Conservation (phyloP, 257 asterid species). For the Echites panduratus region DNA sequence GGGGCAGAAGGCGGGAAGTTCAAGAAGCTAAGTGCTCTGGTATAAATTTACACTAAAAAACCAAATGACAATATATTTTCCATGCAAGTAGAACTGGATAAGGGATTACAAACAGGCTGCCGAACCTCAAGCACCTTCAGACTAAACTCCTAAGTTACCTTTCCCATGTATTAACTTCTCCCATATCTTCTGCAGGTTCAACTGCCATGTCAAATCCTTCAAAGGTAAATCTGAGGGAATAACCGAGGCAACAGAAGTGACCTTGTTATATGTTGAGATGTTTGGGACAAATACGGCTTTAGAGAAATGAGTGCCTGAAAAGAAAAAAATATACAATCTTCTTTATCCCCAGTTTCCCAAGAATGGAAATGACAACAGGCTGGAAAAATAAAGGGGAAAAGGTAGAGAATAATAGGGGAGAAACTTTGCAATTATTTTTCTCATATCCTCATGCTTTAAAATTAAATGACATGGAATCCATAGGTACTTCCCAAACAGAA, state of each 20-base stretch:
- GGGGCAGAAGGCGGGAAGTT: constrained; percentile 1
- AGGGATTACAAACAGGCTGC: neutral
- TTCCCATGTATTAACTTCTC: constrained; percentile 58
- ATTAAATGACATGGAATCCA: neutral
- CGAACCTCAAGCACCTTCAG: neutral
- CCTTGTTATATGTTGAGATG: constrained; percentile 69
- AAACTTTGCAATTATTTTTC: neutral
- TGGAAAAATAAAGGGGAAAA: neutral
- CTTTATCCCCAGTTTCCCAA: neutral
- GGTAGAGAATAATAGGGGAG: neutral
- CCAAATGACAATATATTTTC: neutral
- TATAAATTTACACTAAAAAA: neutral
- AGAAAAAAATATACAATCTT: constrained; percentile 9
- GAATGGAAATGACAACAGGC: constrained; percentile 2
- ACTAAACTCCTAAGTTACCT: constrained; percentile 31
- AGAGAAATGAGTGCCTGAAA: constrained; percentile 58
- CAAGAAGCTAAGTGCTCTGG: neutral
- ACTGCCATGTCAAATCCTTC: constrained; percentile 82
- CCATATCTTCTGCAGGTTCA: constrained; percentile 71
- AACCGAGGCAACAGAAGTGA: constrained; percentile 68
- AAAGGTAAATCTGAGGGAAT: constrained; percentile 41
- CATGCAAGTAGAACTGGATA: neutral
- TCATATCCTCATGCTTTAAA: neutral
- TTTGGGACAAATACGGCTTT: constrained; percentile 85
- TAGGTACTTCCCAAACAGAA: neutral